Evolutionary conservation across 805 yeast species (phyloP).

Genomic region (Torulaspora delbrueckii): DNA sequence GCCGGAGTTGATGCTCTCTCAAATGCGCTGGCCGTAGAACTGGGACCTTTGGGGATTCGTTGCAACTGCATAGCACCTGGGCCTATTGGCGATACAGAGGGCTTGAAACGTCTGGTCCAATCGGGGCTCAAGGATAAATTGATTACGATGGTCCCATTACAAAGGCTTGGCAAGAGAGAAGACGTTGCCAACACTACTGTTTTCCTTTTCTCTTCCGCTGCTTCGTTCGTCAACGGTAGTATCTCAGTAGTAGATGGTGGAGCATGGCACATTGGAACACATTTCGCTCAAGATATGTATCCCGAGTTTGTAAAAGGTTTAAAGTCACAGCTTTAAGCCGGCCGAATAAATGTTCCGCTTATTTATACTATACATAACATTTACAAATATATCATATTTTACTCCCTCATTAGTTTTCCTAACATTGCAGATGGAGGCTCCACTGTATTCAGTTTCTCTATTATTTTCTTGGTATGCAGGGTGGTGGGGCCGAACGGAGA

Average conservation of each 20-base stretch:
- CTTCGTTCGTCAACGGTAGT: conserved; percentile 71
- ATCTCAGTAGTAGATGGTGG: conserved; percentile 86
- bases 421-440: conserved; percentile 18
- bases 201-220: conserved; percentile 78
- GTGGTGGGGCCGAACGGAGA: conserved; percentile 11
- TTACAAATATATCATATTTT: neutral
- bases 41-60: conserved; percentile 84
- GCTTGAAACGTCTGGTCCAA: conserved; percentile 58
- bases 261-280: conserved; percentile 71
- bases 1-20: conserved; percentile 91
- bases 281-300: conserved; percentile 37
- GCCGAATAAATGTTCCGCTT: neutral
- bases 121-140: conserved; percentile 40
- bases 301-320: conserved; percentile 40
- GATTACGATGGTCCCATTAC: conserved; percentile 47
- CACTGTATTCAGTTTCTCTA: conserved; percentile 19
- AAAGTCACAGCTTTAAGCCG: conserved; percentile 37
- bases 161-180: conserved; percentile 59
- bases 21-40: conserved; percentile 79
- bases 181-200: conserved; percentile 90
- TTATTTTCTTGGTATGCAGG: conserved; percentile 15
- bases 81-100: conserved; percentile 82
- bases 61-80: conserved; percentile 91
- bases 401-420: conserved; percentile 15
- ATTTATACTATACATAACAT: conserved; percentile 1